Base-by-base conservation (phyloP, 257 asterid genomes). In the Verbena officinalis region DNA sequence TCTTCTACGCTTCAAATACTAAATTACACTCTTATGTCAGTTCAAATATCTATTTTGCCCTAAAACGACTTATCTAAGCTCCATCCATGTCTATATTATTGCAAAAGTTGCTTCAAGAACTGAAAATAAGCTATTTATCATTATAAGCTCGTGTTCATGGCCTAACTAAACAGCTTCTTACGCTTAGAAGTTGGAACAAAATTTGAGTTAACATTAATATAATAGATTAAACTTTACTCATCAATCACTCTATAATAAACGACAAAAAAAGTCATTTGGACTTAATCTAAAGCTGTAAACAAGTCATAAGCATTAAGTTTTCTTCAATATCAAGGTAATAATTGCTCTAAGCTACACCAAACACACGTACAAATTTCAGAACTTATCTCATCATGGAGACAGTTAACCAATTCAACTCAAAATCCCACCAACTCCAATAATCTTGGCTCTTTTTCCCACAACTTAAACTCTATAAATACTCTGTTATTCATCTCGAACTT, bases 381-480 rank as follows among this genome's bases (percentile, higher is more conserved):
- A 56, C 14, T 44, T 21, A 54, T 16, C 39, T 56, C 13, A 55
- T 65, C 27, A 59, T 58, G 71, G 71, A 74, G 64, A 77, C 23
- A 55, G 71, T n/a, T 56, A 76, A 70, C 75, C 71, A 72, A 65
- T 71, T 75, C 74, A 83, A 70, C 87, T 73, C 67, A 75, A 74
- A 71, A 48, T 73, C 74, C 72, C 62, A 87, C 90, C 96, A 70
- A 80, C 82, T 87, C 88, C 87, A 79, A 20, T 45, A 33, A 51
- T 57, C 66, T 30, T n/a, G n/a, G n/a, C n/a, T n/a, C n/a, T n/a
- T n/a, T 31, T 21, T 36, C 24, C 21, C 39, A n/a, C 34, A 40
- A 20, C 8, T 20, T 33, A 12, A 3, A 65, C 72, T 65, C 68
- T 80, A 84, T 84, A 86, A 78, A 86, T 72, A 58, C 59, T 38